Evolutionary conservation across 2,329 filamentous ascomycete genomes (phyloP), one percentile per base, ranked within the genome.

Genomic region (Zymoseptoria brevis): DNA sequence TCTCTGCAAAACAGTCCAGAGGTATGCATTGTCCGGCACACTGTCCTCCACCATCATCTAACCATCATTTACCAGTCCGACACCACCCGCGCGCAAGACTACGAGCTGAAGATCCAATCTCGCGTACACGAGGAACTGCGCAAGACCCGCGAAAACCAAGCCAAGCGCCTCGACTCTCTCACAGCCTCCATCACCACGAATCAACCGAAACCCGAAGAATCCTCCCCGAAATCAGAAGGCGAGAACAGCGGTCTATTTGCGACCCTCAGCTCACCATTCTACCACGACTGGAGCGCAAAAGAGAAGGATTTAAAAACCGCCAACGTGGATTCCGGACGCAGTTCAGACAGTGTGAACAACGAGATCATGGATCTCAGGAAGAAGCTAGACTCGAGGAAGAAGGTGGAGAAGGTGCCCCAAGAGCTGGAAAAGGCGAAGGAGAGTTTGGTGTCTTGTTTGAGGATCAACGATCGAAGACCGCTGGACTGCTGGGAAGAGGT

Each of bases 401-500:
- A 81, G 72, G 68, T 85, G 61, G 78, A 81, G 58, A 79, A 86
- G 65, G 73, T 90, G 65, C 89, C 91, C 66, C 84, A 87, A 63
- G 78, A 78, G 55, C 85, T 96, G 54, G 86, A 90, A 75, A 82
- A 80, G 72, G 89, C 91, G 19, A 87, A 90, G 75, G 80, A 83
- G 66, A 84, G 87, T 60, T 85, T 96, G 58, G 84, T 94, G 63
- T 82, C 83, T 68, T 97, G 93, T 74, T 79, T 97, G 79, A 81
- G 88, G 62, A 81, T 87, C 70, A 87, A 96, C 74, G 92, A 96
- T 76, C 82, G 90, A 64, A 83, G 90, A 74, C 92, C 93, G 73
- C 79, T 96, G 72, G 89, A 96, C 79, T 97, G 93, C 82, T 96
- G 89, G 88, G 83, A 86, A 75, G 91, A 96, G 82, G 90, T 96